Evolutionary conservation across 1,284 basidiomycete species (phyloP).

Genomic region (Cryptococcus jaspeensis): DNA sequence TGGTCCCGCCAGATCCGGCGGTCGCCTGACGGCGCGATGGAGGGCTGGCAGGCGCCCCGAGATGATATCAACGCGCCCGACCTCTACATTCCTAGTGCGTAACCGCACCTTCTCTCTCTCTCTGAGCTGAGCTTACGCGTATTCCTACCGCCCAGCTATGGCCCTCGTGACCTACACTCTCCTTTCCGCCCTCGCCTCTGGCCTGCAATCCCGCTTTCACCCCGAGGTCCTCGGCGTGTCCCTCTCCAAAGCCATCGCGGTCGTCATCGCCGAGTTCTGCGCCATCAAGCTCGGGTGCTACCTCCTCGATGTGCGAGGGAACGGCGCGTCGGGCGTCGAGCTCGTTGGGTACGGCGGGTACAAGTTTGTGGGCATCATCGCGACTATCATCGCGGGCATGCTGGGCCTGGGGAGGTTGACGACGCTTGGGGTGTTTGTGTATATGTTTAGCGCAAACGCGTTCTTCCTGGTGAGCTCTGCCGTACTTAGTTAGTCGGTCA

Average conservation of each 20-base stretch:
- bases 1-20: slow-evolving; percentile 69
- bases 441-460: slow-evolving; percentile 82
- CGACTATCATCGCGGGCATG: slow-evolving; percentile 44
- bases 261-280: slow-evolving; percentile 80
- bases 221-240: slow-evolving; percentile 86
- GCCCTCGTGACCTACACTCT: slow-evolving; percentile 95
- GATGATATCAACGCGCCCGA: slow-evolving; percentile 97
- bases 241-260: slow-evolving; percentile 75
- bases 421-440: slow-evolving; percentile 72
- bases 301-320: slow-evolving; percentile 77
- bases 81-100: slow-evolving; percentile 89
- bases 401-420: slow-evolving; percentile 61
- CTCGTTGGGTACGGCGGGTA: slow-evolving; percentile 80
- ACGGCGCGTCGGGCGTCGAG: slow-evolving; percentile 63
- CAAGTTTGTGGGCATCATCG: slow-evolving; percentile 81
- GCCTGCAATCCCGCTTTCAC: slow-evolving; percentile 78
- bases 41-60: slow-evolving; percentile 78
- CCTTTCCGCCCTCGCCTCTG: slow-evolving; percentile 77
- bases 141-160: slow-evolving; percentile 69
- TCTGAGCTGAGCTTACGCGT: neutral
- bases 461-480: slow-evolving; percentile 78
- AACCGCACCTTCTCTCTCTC: neutral
- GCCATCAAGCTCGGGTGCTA: slow-evolving; percentile 90
- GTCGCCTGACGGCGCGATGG: slow-evolving; percentile 56
- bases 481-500: neutral